phyloP scores from a whole-genome alignment of 225 moss, liverwort and hornwort genomes.

The Pseudisothecium myosuroides region DNA sequence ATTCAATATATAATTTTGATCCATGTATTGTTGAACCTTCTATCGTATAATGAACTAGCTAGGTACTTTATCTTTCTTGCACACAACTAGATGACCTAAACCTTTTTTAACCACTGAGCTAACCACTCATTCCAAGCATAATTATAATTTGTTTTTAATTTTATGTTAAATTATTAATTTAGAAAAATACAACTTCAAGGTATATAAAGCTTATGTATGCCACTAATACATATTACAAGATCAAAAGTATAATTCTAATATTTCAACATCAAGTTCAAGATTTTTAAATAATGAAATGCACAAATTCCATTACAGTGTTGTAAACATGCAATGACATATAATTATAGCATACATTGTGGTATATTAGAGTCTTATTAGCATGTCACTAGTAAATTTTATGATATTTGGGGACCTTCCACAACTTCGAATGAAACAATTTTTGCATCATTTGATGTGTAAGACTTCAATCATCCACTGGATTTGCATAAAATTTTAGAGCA shows the following conservation, averaged over 20 bases:
- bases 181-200: rapidly evolving
- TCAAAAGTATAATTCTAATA: neutral
- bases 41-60: neutral
- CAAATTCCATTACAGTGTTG: neutral
- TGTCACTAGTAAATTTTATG: too few species aligned
- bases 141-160: neutral
- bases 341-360: too few species aligned
- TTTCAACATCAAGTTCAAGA: neutral
- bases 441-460: neutral
- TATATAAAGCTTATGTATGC: too few species aligned
- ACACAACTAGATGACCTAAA: neutral
- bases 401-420: neutral
- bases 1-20: neutral
- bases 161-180: neutral
- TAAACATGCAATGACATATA: too few species aligned
- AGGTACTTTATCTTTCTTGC: neutral
- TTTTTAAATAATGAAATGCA: neutral
- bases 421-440: neutral
- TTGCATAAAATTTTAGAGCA: neutral
- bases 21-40: neutral
- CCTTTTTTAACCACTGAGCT: rapidly evolving
- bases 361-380: neutral
- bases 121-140: neutral
- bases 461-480: rapidly evolving
- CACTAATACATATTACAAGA: neutral